Percentiles rank a stretch among this genome's conserved stretches.
Conservation (phyloP, 2,329 filamentous ascomycete genomes). For the Alternaria brassicicola region DNA sequence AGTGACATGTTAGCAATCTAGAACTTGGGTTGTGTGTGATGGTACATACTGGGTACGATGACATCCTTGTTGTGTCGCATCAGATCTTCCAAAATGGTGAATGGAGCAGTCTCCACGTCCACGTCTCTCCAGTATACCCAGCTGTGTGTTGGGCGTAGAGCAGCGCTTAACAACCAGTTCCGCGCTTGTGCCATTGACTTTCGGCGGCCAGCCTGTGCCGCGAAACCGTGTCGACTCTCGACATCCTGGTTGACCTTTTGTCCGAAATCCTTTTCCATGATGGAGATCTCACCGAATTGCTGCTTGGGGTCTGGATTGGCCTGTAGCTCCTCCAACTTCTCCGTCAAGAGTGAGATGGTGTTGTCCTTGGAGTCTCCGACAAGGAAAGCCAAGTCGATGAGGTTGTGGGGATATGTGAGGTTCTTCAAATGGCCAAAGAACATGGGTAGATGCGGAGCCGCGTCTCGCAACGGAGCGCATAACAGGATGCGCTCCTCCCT, state of each 20-base stretch:
- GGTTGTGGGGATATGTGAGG: conserved; percentile 94
- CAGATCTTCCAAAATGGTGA: conserved; percentile 94
- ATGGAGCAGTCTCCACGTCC: conserved; percentile 95
- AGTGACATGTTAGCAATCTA: conserved; percentile 23
- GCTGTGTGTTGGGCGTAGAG: conserved; percentile 90
- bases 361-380: conserved; percentile 97
- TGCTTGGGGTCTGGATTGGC: conserved; percentile 77
- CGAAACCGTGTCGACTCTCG: conserved; percentile 95
- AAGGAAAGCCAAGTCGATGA: conserved; percentile 95
- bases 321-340: conserved; percentile 80
- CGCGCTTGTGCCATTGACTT: conserved; percentile 98
- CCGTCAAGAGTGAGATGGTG: conserved; percentile 76
- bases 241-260: conserved; percentile 98
- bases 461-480: conserved; percentile 92
- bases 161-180: conserved; percentile 95
- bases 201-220: conserved; percentile 87
- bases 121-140: conserved; percentile 99
- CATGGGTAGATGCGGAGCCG: conserved; percentile 90
- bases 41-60: conserved; percentile 83
- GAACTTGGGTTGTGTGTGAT: not conserved
- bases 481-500: conserved; percentile 92
- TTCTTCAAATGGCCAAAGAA: conserved; percentile 98
- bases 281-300: conserved; percentile 93
- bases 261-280: conserved; percentile 98
- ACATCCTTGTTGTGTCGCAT: conserved; percentile 99